phyloP scores from a whole-genome alignment of 139 green algal genomes.

The Chlorella sp. region DNA sequence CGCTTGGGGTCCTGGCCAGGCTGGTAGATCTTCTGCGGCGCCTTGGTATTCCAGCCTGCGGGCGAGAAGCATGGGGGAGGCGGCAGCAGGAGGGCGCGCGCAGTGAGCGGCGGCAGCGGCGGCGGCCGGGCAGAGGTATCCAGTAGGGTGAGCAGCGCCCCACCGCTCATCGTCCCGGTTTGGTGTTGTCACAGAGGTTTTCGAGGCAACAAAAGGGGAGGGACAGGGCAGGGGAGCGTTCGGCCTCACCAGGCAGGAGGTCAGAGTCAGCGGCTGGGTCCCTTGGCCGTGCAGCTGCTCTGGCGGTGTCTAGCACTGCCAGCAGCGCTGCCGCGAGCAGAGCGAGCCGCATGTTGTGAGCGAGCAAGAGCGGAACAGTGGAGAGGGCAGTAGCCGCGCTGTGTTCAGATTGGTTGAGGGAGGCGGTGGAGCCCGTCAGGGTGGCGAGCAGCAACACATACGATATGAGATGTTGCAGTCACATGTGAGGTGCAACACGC shows the following conservation, averaged over 20 bases:
- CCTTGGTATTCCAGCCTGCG: constrained; percentile 2
- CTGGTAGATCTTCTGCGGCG: neutral
- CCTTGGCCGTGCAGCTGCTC: neutral
- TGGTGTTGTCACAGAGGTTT: no score
- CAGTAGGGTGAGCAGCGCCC: no score
- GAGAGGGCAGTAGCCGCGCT: no score
- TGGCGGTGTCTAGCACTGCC: neutral
- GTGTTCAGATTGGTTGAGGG: no score
- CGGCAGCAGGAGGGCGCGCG: no score
- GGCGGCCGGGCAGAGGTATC: neutral
- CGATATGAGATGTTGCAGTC: no score
- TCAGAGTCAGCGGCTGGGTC: neutral
- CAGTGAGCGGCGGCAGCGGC: neutral
- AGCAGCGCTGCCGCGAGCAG: neutral
- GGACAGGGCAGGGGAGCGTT: neutral
- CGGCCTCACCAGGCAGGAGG: constrained; percentile 12
- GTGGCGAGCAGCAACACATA: no score
- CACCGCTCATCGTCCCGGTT: neutral
- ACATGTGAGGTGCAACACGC: no score
- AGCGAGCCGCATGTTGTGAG: neutral
- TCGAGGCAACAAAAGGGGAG: no score
- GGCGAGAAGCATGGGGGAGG: neutral
- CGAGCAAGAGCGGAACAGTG: no score
- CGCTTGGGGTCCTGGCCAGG: constrained; percentile 10
- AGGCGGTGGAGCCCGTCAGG: no score